phyloP scores from a whole-genome alignment of 495 filamentous ascomycete genomes.

The Penicillium cinerascens region DNA sequence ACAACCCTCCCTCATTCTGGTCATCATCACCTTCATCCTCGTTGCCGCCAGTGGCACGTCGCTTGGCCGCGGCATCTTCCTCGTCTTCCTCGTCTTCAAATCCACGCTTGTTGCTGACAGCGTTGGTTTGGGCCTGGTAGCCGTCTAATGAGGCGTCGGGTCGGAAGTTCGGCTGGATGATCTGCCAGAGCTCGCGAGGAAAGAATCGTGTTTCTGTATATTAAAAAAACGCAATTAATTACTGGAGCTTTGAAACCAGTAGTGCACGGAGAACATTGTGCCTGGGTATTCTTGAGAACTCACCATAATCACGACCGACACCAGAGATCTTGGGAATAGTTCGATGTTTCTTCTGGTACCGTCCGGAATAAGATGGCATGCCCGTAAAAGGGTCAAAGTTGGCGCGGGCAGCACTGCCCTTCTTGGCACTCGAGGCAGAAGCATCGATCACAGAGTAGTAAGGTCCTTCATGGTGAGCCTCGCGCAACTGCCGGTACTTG shows the following conservation, averaged over 20 bases:
- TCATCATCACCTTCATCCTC: conserved; percentile 33
- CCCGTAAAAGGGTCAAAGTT: conserved; percentile 57
- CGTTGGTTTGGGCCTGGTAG: conserved; percentile 19
- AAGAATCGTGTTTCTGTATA: conserved; percentile 52
- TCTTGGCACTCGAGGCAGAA: conserved; percentile 39
- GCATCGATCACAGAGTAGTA: conserved; percentile 55
- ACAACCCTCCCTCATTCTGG: conserved; percentile 34
- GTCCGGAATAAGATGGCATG: conserved; percentile 55
- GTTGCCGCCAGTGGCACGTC: conserved; percentile 27
- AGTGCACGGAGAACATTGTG: background rate
- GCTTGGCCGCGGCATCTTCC: conserved; percentile 28
- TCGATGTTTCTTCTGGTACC: conserved; percentile 52
- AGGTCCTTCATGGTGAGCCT: conserved; percentile 53
- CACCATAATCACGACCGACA: conserved; percentile 47
- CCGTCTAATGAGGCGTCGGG: conserved; percentile 33
- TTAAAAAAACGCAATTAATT: conserved; percentile 1
- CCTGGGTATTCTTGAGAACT: conserved; percentile 6
- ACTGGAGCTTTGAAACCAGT: background rate
- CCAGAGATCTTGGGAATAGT: conserved; percentile 44
- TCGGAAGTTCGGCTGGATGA: conserved; percentile 47
- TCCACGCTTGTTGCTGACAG: conserved; percentile 33
- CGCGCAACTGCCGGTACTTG: conserved; percentile 46
- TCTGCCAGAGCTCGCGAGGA: conserved; percentile 52
- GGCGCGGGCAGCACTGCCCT: conserved; percentile 35
- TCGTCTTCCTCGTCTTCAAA: conserved; percentile 50